phyloP scores from a whole-genome alignment of 129 eudicot genomes.

The Deinandra increscens region DNA sequence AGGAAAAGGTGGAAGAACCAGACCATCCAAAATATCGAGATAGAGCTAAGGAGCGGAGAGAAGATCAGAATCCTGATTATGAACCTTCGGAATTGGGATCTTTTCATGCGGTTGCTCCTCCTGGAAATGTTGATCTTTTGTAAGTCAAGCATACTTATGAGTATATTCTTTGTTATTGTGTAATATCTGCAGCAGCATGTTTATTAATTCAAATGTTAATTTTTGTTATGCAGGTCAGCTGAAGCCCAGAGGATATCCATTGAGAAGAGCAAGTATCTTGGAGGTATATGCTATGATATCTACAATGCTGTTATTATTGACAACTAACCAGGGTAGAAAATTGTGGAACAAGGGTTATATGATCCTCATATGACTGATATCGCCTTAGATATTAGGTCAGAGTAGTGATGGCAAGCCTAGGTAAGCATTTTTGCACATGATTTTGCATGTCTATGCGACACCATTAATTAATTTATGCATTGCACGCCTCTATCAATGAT shows the following conservation, averaged over 20 bases:
- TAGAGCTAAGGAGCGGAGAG: too few species aligned
- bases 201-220: not conserved
- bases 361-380: too few species aligned
- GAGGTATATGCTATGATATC: conserved; percentile 57
- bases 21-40: too few species aligned
- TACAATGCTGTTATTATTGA: conserved; percentile 8
- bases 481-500: conserved; percentile 9
- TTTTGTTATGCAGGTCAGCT: conserved; percentile 53
- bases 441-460: not conserved
- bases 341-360: too few species aligned
- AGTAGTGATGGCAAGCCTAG: conserved; percentile 56
- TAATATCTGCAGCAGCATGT: conserved; percentile 5
- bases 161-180: not conserved
- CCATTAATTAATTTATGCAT: not conserved
- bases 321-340: not conserved
- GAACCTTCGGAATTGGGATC: too few species aligned
- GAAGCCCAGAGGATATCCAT: conserved; percentile 88
- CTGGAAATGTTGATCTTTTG: conserved; percentile 78
- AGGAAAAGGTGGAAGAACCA: too few species aligned
- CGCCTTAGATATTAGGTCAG: too few species aligned
- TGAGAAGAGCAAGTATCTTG: conserved; percentile 96
- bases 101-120: conserved; percentile 98
- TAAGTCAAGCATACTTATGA: conserved; percentile 21
- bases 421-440: conserved; percentile 32
- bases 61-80: too few species aligned